These are phyloP conservation scores for Cordyceps fumosorosea DNA, from an alignment of 2,329 filamentous ascomycete species.

Conservation along the genomic window DNA sequence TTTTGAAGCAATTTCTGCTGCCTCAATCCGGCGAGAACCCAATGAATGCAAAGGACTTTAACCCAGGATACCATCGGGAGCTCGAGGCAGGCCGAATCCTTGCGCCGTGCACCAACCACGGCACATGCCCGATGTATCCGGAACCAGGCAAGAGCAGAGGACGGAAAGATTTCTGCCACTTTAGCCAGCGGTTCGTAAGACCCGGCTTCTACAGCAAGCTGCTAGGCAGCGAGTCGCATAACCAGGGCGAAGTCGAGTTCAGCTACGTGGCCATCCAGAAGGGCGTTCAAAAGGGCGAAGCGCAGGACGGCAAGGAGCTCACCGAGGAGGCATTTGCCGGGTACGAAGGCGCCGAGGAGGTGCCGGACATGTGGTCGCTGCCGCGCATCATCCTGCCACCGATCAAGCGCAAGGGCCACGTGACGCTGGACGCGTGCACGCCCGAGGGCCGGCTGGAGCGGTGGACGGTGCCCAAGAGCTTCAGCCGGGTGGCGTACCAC, in stretches of 20 bases:
- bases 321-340: slow-evolving; percentile 65
- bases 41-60: slow-evolving; percentile 30
- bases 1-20: slow-evolving; percentile 69
- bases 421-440: slow-evolving; percentile 87
- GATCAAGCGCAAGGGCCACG: slow-evolving; percentile 81
- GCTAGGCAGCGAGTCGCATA: slow-evolving; percentile 56
- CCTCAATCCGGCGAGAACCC: slow-evolving; percentile 33
- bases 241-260: slow-evolving; percentile 86
- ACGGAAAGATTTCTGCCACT: slow-evolving; percentile 86
- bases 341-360: slow-evolving; percentile 48
- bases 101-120: slow-evolving; percentile 83
- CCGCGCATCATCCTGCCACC: slow-evolving; percentile 74
- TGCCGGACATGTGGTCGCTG: slow-evolving; percentile 57
- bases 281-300: slow-evolving; percentile 43
- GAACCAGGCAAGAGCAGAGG: slow-evolving; percentile 62
- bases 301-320: slow-evolving; percentile 45
- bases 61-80: slow-evolving; percentile 33
- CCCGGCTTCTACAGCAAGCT: slow-evolving; percentile 76
- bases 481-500: slow-evolving; percentile 74
- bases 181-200: slow-evolving; percentile 80
- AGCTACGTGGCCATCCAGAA: slow-evolving; percentile 83
- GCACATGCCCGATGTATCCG: slow-evolving; percentile 81
- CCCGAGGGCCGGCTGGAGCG: slow-evolving; percentile 79
- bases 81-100: slow-evolving; percentile 59
- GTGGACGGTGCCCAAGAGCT: slow-evolving; percentile 84